phyloP scores from a whole-genome alignment of 177 flowering plant species.

The Telopea speciosissima region DNA sequence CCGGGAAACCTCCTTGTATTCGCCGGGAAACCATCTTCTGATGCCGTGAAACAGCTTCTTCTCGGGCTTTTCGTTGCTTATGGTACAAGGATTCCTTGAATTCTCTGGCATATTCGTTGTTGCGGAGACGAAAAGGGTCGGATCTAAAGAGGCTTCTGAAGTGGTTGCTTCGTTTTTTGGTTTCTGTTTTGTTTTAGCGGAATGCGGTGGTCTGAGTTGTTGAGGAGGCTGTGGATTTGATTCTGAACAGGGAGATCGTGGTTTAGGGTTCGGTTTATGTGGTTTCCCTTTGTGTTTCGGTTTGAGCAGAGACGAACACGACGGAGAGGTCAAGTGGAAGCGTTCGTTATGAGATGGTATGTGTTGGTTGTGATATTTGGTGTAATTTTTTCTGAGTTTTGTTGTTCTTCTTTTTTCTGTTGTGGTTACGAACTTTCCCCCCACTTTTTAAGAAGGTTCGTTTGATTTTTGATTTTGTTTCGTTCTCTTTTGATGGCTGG shows the following conservation, averaged over 20 bases:
- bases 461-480: background rate
- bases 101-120: background rate
- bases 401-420: background rate
- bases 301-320: constrained; percentile 7
- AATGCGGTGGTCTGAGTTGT: constrained; percentile 32
- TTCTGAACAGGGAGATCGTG: constrained; percentile 22
- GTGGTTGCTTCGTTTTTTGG: constrained; percentile 5
- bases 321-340: constrained; percentile 33
- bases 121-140: constrained; percentile 8
- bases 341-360: constrained; percentile 51
- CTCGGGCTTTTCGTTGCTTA: background rate
- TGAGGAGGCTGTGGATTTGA: constrained; percentile 11
- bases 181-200: constrained; percentile 1
- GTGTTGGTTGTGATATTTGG: constrained; percentile 11
- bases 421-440: background rate
- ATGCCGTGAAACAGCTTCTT: background rate
- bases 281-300: constrained; percentile 10
- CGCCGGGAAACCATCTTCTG: constrained; percentile 16
- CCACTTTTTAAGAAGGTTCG: background rate
- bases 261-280: constrained; percentile 30
- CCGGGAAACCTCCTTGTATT: constrained; percentile 1
- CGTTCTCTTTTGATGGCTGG: background rate
- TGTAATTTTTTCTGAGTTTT: background rate
- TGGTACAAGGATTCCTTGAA: background rate
- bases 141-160: constrained; percentile 24